Conservation (phyloP, 495 filamentous ascomycete species). For the Penicillium simplicissimum region DNA sequence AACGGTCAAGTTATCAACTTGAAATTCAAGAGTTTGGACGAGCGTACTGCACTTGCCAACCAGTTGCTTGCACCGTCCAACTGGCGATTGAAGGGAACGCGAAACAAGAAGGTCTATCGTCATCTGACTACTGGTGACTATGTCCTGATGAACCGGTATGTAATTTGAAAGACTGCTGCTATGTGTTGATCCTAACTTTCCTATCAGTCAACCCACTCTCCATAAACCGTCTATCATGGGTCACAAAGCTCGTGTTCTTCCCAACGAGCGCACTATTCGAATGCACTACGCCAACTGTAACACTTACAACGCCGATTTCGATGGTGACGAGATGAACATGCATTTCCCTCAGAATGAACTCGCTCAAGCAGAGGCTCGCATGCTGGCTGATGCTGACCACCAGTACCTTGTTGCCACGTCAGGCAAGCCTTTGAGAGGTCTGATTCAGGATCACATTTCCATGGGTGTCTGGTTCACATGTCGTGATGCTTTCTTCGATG, state of each 20-base stretch:
- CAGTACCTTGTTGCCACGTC: slow-evolving; percentile 95
- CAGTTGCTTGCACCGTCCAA: slow-evolving; percentile 88
- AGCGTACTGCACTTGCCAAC: slow-evolving; percentile 83
- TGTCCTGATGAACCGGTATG: slow-evolving; percentile 88
- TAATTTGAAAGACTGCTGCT: not conserved
- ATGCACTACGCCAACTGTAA: slow-evolving; percentile 99
- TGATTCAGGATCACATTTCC: slow-evolving; percentile 98
- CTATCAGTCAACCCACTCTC: slow-evolving; percentile 76
- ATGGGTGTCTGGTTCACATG: slow-evolving; percentile 90
- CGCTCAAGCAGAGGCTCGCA: slow-evolving; percentile 84
- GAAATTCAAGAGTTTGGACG: slow-evolving; percentile 79
- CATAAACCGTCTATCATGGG: slow-evolving; percentile 99
- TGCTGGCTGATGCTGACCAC: slow-evolving; percentile 93
- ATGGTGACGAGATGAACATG: slow-evolving; percentile 99
- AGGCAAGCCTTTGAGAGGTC: slow-evolving; percentile 89
- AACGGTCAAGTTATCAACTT: slow-evolving; percentile 88
- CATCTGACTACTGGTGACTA: slow-evolving; percentile 96
- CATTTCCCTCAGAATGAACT: slow-evolving; percentile 98
- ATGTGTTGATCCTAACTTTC: not conserved
- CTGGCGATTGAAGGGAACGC: slow-evolving; percentile 68
- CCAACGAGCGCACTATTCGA: slow-evolving; percentile 93
- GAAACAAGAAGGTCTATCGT: slow-evolving; percentile 95
- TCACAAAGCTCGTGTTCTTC: slow-evolving; percentile 87
- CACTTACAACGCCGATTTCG: slow-evolving; percentile 99
- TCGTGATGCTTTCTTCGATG: slow-evolving; percentile 88